Percentiles rank a stretch among this genome's conserved stretches.
These are phyloP conservation scores for Globisporangium spiculum DNA, from an alignment of 352 stramenopile species.

Conservation along the genomic window DNA sequence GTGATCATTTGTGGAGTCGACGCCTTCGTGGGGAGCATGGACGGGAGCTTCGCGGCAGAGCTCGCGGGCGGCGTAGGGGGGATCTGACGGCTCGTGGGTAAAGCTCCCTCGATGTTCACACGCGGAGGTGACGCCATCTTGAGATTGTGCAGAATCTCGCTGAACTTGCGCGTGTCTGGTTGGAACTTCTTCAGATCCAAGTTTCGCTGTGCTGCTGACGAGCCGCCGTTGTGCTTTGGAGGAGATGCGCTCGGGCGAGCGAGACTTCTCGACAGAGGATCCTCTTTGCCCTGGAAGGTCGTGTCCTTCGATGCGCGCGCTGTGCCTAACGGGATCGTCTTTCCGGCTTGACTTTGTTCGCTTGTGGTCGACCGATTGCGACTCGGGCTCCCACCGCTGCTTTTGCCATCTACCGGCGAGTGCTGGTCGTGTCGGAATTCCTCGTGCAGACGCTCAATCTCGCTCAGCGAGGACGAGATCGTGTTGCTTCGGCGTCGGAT, in stretches of 20 bases:
- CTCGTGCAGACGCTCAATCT: slow-evolving; percentile 33
- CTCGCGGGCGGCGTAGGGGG: slow-evolving; percentile 26
- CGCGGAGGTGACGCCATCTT: slow-evolving; percentile 48
- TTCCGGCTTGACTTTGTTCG: slow-evolving; percentile 7
- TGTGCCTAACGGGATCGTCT: not conserved
- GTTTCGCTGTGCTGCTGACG: slow-evolving; percentile 23
- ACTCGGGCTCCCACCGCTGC: not conserved
- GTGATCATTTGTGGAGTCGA: slow-evolving; percentile 17
- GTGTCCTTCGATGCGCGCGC: not conserved
- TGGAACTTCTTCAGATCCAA: slow-evolving; percentile 76
- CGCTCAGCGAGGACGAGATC: slow-evolving; percentile 29
- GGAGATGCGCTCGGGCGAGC: slow-evolving; percentile 7
- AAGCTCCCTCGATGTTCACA: slow-evolving; percentile 18
- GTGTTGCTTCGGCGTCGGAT: slow-evolving; percentile 34
- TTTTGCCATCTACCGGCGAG: not conserved
- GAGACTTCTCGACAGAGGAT: slow-evolving; percentile 9
- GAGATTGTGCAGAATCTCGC: slow-evolving; percentile 70
- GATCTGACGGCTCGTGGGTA: slow-evolving; percentile 22
- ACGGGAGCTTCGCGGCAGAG: slow-evolving; percentile 13
- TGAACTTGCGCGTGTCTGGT: slow-evolving; percentile 70
- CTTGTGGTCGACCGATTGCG: slow-evolving; percentile 6
- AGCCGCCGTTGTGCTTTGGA: slow-evolving; percentile 10
- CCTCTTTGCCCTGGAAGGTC: slow-evolving; percentile 4
- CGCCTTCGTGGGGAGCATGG: slow-evolving; percentile 13
- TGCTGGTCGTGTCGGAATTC: slow-evolving; percentile 31